Evolutionary conservation across 192 early-diverging fungal genomes (phyloP), one percentile per base, ranked within the genome.

Genomic region (Coemansia sp.): DNA sequence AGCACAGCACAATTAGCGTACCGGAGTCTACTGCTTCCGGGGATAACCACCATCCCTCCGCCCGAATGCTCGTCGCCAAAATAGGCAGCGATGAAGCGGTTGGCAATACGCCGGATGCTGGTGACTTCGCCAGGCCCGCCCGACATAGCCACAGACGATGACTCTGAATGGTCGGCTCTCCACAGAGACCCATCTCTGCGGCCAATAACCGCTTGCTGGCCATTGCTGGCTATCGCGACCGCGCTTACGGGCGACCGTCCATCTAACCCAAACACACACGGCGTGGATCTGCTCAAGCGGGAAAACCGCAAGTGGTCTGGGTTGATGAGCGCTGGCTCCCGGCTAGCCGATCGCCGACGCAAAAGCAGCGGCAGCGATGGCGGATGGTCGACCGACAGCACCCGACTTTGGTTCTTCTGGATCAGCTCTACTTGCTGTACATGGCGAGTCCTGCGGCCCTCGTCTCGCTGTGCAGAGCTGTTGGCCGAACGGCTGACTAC

Each of bases 401-500:
- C 9, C 55, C 55, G 40, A 18, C 27, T 10, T 10, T 15, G 57
- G 11, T 36, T 9, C 9, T 42, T 12, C 29, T 44, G 55, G 2
- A 56, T 64, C 15, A 14, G 24, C 12, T 55, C 65, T 1, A 65
- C 36, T 34, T 43, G 24, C 10, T 46, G 36, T 3, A 65, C 46
- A 14, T 56, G 63, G 1, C 11, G 35, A 3, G 35, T 58, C 53
- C 72, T 39, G 22, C 69, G 68, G 17, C 62, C 43, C 46, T 64
- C 52, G 18, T 63, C 48, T 7, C 60, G 69, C n/a, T 48, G 53
- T 61, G 61, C 62, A 26, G 39, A 40, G 12, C 58, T 34, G 37
- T 56, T 56, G 17, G 75, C 56, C 12, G 75, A 66, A 3, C 75
- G 61, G 26, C 60, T 78, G 18, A 48, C 14, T 9, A 24, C 62